Conservation (phyloP, 148 eudicot genomes). For the Rhododendron mucronatum region DNA sequence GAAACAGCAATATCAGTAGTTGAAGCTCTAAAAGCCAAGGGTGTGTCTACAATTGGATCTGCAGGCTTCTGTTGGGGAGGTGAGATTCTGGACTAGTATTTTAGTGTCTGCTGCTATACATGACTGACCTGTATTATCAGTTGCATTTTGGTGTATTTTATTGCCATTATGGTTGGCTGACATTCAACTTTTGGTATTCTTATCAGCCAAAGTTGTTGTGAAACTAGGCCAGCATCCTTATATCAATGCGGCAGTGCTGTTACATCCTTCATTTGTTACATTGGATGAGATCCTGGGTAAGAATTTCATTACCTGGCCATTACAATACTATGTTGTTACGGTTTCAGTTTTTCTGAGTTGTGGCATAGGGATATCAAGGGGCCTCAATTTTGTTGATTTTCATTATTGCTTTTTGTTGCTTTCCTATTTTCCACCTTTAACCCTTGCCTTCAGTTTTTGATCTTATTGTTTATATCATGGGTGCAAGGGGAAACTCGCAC, state of each 20-base stretch:
- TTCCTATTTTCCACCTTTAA: neutral
- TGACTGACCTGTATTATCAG: neutral
- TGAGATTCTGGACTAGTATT: conserved; percentile 16
- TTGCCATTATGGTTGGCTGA: neutral
- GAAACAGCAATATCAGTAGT: conserved; percentile 52
- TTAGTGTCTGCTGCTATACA: neutral
- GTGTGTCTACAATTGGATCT: conserved; percentile 56
- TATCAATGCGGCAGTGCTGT: conserved; percentile 50
- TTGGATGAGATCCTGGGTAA: conserved; percentile 60
- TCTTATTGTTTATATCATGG: neutral
- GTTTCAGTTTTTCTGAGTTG: neutral
- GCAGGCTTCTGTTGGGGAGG: conserved; percentile 92
- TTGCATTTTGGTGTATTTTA: neutral
- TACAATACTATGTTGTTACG: neutral
- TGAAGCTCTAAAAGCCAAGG: conserved; percentile 53
- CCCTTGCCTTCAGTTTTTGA: neutral
- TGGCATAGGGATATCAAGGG: neutral
- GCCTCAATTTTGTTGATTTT: neutral
- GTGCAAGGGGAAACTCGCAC: neutral
- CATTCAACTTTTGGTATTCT: neutral
- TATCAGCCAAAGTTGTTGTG: conserved; percentile 65
- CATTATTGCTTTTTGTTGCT: neutral
- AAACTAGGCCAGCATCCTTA: conserved; percentile 43
- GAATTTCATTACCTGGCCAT: neutral
- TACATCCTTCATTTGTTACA: conserved; percentile 64